A percentile compares a stretch with the other conserved stretches of the same genome.
phyloP scores from a whole-genome alignment of 148 eudicot genomes.

The Agrostemma githago region DNA sequence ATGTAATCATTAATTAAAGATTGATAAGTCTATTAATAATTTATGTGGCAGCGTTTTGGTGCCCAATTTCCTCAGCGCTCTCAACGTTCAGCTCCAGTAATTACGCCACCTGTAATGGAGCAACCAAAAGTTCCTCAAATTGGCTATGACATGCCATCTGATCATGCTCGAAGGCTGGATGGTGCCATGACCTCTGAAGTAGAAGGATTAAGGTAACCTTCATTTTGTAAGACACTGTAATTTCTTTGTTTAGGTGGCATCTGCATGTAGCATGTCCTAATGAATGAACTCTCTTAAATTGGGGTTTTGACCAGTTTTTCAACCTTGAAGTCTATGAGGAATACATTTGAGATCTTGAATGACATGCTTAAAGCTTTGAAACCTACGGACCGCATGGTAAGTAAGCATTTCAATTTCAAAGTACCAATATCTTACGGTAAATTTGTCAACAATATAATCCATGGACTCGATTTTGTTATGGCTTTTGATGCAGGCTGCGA shows the following conservation, averaged over 20 bases:
- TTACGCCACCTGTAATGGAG: conserved; percentile 73
- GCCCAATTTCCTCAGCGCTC: conserved; percentile 77
- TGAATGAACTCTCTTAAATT: background rate
- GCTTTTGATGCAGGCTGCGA: conserved; percentile 53
- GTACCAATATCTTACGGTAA: no score
- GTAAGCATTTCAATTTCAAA: conserved; percentile 1
- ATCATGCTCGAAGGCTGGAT: conserved; percentile 71
- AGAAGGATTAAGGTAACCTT: conserved; percentile 62
- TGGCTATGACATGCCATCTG: conserved; percentile 69
- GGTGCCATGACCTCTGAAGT: conserved; percentile 86
- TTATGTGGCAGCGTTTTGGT: conserved; percentile 60
- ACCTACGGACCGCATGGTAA: conserved; percentile 63
- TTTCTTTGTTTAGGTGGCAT: background rate
- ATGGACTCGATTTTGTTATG: background rate
- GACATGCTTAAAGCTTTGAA: conserved; percentile 92
- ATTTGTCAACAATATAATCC: background rate
- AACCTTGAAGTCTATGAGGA: conserved; percentile 66
- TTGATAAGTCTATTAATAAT: background rate
- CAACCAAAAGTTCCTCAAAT: conserved; percentile 51
- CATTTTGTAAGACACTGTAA: background rate
- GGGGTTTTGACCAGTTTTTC: conserved; percentile 36
- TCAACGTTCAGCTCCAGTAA: conserved; percentile 57
- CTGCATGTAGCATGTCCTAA: background rate
- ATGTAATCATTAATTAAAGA: background rate
- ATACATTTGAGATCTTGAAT: conserved; percentile 60